Evolutionary conservation across 768 basidiomycete genomes (phyloP).

Genomic region (Amanita fuliginea): DNA sequence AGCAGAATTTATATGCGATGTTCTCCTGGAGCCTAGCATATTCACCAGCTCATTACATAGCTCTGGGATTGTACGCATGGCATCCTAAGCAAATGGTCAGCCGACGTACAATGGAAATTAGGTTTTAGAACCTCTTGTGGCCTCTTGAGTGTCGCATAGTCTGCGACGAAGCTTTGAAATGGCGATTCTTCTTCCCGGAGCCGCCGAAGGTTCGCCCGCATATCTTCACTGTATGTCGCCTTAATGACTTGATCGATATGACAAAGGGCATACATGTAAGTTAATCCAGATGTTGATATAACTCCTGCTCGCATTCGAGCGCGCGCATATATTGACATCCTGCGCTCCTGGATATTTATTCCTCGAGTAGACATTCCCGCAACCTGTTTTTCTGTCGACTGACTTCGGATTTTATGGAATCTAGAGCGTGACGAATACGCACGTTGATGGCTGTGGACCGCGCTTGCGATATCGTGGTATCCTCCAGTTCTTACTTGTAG

Average conservation of each 20-base stretch:
- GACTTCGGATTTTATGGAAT: slow-evolving; percentile 2
- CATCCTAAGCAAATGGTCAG: slow-evolving; percentile 11
- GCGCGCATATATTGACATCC: slow-evolving; percentile 14
- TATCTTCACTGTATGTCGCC: slow-evolving; percentile 17
- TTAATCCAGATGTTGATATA: slow-evolving; percentile 5
- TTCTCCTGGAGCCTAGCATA: slow-evolving; percentile 23
- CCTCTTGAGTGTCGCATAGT: slow-evolving; percentile 15
- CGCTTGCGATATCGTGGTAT: slow-evolving; percentile 4
- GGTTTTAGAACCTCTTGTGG: slow-evolving; percentile 15
- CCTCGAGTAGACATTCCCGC: slow-evolving; percentile 16
- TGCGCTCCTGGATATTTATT: slow-evolving; percentile 17
- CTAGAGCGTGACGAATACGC: background rate
- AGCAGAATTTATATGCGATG: slow-evolving; percentile 21
- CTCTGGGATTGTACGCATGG: slow-evolving; percentile 13
- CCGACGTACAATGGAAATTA: background rate
- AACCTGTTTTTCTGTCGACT: slow-evolving; percentile 16
- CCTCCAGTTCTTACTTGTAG: background rate
- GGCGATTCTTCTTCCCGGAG: slow-evolving; percentile 18
- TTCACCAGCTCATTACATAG: slow-evolving; percentile 18
- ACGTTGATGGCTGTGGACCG: slow-evolving; percentile 10
- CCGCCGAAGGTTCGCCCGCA: slow-evolving; percentile 15
- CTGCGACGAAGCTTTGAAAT: slow-evolving; percentile 15
- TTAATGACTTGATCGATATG: background rate
- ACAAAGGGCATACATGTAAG: slow-evolving; percentile 15
- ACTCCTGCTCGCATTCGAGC: slow-evolving; percentile 14